These are phyloP conservation scores for Gillenia trifoliata DNA, from an alignment of 306 rosid species.

Conservation along the genomic window DNA sequence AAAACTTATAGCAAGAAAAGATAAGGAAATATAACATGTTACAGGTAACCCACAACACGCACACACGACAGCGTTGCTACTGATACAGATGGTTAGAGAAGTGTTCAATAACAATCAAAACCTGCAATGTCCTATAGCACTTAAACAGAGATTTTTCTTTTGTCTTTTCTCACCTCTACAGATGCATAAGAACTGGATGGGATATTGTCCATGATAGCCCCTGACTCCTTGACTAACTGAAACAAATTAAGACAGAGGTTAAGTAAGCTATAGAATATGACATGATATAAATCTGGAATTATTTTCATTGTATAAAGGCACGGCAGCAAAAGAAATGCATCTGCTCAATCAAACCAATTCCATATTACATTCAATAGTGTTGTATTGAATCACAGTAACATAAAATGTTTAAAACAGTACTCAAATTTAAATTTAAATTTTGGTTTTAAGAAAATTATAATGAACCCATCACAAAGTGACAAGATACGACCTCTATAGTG, in stretches of 20 bases:
- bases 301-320: neutral
- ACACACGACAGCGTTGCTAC: neutral
- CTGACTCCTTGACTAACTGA: conserved; percentile 43
- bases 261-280: conserved; percentile 10
- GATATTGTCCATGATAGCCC: conserved; percentile 33
- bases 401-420: neutral
- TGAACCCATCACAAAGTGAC: neutral
- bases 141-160: neutral
- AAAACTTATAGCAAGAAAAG: neutral
- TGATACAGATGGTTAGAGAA: neutral
- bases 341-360: neutral
- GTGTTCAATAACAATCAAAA: neutral
- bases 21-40: neutral
- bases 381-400: neutral
- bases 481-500: neutral
- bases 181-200: conserved; percentile 41
- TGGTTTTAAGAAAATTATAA: neutral
- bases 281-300: neutral
- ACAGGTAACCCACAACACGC: neutral
- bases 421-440: neutral
- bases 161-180: conserved; percentile 39
- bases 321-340: neutral
- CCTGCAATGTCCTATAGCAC: too few relatives aligned
- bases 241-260: conserved; percentile 19
- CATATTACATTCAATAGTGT: neutral